Conservation (phyloP, 139 green algal species). For the Chlamydomonas urium region DNA sequence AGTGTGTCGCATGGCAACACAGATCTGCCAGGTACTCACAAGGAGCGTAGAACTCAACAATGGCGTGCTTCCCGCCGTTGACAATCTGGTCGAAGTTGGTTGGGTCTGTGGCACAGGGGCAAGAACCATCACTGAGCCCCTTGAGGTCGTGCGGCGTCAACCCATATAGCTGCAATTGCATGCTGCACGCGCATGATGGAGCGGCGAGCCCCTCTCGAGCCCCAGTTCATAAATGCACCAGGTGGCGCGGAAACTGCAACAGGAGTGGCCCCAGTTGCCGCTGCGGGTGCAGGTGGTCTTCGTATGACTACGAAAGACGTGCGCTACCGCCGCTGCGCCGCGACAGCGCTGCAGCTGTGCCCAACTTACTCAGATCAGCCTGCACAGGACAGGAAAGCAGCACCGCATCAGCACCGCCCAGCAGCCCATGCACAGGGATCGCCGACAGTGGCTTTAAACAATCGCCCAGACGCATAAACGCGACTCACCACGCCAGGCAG, state of each 20-base stretch:
- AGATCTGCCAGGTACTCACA: slow-evolving; percentile 27
- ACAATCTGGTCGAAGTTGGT: slow-evolving; percentile 61
- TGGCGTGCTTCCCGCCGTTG: slow-evolving; percentile 54
- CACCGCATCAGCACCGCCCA: not conserved
- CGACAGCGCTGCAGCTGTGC: not conserved
- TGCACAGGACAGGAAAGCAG: not conserved
- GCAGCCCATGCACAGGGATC: not conserved
- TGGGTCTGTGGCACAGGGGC: slow-evolving; percentile 8
- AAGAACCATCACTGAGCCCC: too few relatives aligned
- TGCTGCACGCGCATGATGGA: not conserved
- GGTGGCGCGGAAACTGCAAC: too few relatives aligned
- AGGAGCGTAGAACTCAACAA: slow-evolving; percentile 75
- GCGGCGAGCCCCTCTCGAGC: not conserved
- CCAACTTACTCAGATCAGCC: slow-evolving; percentile 5
- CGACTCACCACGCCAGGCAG: not conserved
- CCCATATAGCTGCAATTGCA: too few relatives aligned
- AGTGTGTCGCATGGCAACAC: not conserved
- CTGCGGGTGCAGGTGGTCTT: not conserved
- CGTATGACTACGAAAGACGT: not conserved
- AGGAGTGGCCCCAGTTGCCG: not conserved
- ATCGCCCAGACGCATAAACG: too few relatives aligned
- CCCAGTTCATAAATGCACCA: not conserved
- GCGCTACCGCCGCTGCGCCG: not conserved
- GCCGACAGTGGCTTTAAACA: not conserved
- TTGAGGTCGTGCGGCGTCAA: too few relatives aligned